Percentiles rank a stretch among this genome's conserved stretches.
Evolutionary conservation across 2,329 filamentous ascomycete species (phyloP).

Genomic region (Byssochlamys sp.): DNA sequence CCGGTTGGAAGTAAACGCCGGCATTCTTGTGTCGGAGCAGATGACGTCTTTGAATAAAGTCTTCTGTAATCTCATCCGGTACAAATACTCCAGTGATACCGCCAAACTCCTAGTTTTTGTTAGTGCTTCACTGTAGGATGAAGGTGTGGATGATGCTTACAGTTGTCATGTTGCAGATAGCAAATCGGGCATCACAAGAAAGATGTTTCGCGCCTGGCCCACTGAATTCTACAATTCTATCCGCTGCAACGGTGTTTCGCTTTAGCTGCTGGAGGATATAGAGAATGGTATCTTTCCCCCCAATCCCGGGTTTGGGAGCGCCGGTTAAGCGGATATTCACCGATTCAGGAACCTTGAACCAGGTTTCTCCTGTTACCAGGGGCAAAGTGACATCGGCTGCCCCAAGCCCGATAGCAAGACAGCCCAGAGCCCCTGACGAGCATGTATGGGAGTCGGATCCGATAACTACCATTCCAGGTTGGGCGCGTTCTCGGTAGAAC

Average conservation of each 20-base stretch:
- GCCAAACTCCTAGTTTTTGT: constrained; percentile 28
- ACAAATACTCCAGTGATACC: constrained; percentile 37
- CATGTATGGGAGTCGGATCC: constrained; percentile 42
- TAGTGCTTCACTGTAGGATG: background rate
- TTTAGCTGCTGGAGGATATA: constrained; percentile 37
- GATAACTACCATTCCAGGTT: constrained; percentile 37
- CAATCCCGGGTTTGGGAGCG: constrained; percentile 26
- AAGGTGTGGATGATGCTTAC: background rate
- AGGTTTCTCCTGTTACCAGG: constrained; percentile 39
- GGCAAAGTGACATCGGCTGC: constrained; percentile 39
- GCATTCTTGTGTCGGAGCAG: constrained; percentile 23
- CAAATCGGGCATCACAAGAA: constrained; percentile 37
- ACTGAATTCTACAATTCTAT: constrained; percentile 38
- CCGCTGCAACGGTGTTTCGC: constrained; percentile 37
- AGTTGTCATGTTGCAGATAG: constrained; percentile 41
- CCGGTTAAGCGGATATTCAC: constrained; percentile 34
- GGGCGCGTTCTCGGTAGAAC: constrained; percentile 35
- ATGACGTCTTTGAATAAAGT: constrained; percentile 27
- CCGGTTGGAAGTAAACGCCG: constrained; percentile 32
- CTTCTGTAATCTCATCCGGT: constrained; percentile 28
- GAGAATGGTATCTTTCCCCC: constrained; percentile 40
- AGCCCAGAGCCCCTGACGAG: constrained; percentile 33
- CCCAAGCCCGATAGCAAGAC: constrained; percentile 38
- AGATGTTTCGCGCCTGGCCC: constrained; percentile 33
- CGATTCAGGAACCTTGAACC: constrained; percentile 39